phyloP scores from a whole-genome alignment of 139 green algal species.

The Astrephomene gubernaculifera region DNA sequence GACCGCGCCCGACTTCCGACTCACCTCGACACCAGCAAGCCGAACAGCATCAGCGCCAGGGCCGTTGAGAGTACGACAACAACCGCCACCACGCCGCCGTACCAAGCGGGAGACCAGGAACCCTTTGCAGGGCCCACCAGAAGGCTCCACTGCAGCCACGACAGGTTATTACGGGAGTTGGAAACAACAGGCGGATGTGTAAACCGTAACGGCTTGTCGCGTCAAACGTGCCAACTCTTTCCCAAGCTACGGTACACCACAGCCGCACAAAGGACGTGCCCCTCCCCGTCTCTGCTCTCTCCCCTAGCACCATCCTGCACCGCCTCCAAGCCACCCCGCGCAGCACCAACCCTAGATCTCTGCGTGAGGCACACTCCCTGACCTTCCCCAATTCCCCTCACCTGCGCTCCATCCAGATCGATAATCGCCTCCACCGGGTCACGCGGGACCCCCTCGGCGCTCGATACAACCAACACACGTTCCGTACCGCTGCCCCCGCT shows the following conservation, averaged over 20 bases:
- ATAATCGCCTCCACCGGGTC: background rate
- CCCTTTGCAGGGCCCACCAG: background rate
- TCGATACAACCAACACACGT: background rate
- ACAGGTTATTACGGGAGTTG: no score
- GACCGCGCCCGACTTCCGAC: background rate
- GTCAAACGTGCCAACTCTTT: no score
- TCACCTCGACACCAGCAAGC: slow-evolving; percentile 25
- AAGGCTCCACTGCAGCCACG: slow-evolving; percentile 36
- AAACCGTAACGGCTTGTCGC: no score
- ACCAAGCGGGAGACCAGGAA: slow-evolving; percentile 4
- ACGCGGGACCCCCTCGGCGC: no score
- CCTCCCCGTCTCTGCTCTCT: background rate
- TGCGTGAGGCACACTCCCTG: background rate
- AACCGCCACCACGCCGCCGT: slow-evolving; percentile 7
- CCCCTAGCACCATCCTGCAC: background rate
- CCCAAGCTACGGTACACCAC: background rate
- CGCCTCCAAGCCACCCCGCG: no score
- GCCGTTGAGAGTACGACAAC: background rate
- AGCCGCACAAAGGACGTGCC: background rate
- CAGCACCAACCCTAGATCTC: background rate
- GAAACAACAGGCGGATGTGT: no score
- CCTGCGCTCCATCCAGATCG: background rate
- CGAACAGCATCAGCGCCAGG: background rate
- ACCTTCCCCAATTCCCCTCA: background rate
- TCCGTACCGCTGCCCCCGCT: no score